phyloP scores from a whole-genome alignment of 108 stramenopile genomes.

The Poteriospumella lacustris region DNA sequence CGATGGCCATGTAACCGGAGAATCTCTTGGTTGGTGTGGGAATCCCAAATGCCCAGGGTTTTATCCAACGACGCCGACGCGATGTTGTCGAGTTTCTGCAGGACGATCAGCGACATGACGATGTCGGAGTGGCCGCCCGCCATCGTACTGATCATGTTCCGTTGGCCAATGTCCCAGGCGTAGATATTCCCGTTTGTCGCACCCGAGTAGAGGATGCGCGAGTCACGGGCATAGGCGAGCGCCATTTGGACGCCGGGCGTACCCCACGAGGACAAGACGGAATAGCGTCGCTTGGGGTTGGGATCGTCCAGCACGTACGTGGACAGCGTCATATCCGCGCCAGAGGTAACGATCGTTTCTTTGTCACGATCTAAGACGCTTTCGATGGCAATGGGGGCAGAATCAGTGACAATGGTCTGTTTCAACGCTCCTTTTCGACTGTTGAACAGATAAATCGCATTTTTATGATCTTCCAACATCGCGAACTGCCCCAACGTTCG shows the following conservation, averaged over 20 bases:
- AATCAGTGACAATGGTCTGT: constrained; percentile 14
- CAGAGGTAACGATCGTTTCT: constrained; percentile 36
- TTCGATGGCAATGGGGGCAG: constrained; percentile 45
- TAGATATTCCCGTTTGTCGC: constrained; percentile 41
- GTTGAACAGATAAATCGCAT: constrained; percentile 39
- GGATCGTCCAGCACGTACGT: constrained; percentile 43
- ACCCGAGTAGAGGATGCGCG: constrained; percentile 47
- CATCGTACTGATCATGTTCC: constrained; percentile 36
- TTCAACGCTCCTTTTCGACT: background rate
- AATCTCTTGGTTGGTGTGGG: constrained; percentile 50
- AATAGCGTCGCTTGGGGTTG: constrained; percentile 39
- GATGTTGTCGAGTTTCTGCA: constrained; percentile 50
- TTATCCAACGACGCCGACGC: constrained; percentile 54
- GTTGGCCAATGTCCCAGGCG: constrained; percentile 43
- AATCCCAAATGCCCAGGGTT: constrained; percentile 56
- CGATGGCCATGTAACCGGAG: constrained; percentile 49
- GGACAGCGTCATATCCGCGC: constrained; percentile 48
- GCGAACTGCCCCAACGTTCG: constrained; percentile 32
- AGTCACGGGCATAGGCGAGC: constrained; percentile 43
- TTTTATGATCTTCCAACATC: constrained; percentile 40
- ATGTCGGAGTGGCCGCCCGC: constrained; percentile 56
- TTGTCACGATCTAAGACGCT: constrained; percentile 33
- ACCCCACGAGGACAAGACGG: constrained; percentile 39
- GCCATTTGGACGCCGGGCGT: constrained; percentile 49
- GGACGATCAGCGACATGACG: constrained; percentile 48